Evolutionary conservation across 2,329 filamentous ascomycete genomes (phyloP).

Genomic region (Dactylellina cionopaga): DNA sequence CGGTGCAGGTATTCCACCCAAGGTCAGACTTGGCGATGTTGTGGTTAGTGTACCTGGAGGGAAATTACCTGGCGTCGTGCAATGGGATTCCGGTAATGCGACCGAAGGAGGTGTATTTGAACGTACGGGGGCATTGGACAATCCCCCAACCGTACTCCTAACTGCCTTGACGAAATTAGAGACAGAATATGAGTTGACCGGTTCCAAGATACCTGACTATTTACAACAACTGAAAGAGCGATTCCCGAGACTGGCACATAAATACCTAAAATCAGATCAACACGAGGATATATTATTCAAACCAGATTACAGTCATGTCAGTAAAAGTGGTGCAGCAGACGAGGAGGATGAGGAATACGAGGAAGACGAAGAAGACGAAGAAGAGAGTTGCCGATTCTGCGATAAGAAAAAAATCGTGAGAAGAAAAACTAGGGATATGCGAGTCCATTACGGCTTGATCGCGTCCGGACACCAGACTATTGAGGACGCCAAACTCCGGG

Average conservation of each 20-base stretch:
- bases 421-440: no score
- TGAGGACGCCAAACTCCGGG: neutral
- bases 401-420: no score
- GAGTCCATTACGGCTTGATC: no score
- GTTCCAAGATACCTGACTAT: constrained; percentile 4
- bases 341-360: neutral
- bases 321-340: neutral
- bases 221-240: neutral
- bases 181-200: neutral
- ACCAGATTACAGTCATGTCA: no score
- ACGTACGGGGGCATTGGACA: neutral
- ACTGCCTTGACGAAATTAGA: neutral
- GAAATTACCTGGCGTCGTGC: neutral
- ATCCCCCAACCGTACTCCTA: constrained; percentile 1
- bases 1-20: no score
- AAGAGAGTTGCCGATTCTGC: neutral
- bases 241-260: constrained; percentile 1
- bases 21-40: no score
- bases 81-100: constrained; percentile 7
- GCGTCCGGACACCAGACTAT: no score
- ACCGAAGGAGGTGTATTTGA: neutral
- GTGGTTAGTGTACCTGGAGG: neutral
- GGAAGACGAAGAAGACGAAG: neutral
- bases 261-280: neutral
- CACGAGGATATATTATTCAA: neutral